Evolutionary conservation across 192 early-diverging fungal genomes (phyloP), one percentile per base, ranked within the genome.

Genomic region (Entophlyctis helioformis): DNA sequence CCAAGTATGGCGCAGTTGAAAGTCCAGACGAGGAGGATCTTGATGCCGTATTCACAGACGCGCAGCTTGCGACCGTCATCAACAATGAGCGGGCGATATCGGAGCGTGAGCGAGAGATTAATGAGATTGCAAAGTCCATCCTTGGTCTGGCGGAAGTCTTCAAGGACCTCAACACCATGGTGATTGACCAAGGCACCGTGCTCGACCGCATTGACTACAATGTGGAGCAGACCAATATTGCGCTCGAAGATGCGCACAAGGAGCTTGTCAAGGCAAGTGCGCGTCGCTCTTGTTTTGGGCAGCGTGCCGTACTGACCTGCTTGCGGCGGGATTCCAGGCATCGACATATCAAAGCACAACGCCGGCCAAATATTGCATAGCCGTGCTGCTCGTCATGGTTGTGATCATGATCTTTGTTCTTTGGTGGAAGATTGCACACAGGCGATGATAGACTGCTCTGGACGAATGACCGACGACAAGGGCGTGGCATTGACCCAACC

Each of bases 191-290:
- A 60, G 95, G 95, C 13, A 89, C 95, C 4, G 57, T 98, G 46
- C 70, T 98, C 20, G 95, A 98, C 64, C 76, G 95, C 23, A 96
- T 98, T 46, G 95, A 98, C 62, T 98, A 83, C 61, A 96, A 98
- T 55, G 80, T 98, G 46, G 95, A 96, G 52, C 81, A 84, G 46
- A 80, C 83, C 8, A 74, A 59, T 15, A 69, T 84, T 24, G 71
- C 87, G 50, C 68, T 90, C n/a, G 79, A 89, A 48, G 66, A 81
- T 3, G 95, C 88, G 2, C 84, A 84, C 36, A 77, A 78, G 33
- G 80, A 97, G 57, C 73, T 97, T 39, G 69, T 80, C 38, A 59
- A 83, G 69, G 84, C 83, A 64, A 36, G 54, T 2, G 21, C 1
- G 12, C 11, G 36, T 2, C 37, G 16, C 28, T 35, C 24, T 31